Percentiles rank a stretch among this genome's conserved stretches.
These are phyloP conservation scores for Corymbia citriodora DNA, from an alignment of 441 rosid species.

Conservation along the genomic window DNA sequence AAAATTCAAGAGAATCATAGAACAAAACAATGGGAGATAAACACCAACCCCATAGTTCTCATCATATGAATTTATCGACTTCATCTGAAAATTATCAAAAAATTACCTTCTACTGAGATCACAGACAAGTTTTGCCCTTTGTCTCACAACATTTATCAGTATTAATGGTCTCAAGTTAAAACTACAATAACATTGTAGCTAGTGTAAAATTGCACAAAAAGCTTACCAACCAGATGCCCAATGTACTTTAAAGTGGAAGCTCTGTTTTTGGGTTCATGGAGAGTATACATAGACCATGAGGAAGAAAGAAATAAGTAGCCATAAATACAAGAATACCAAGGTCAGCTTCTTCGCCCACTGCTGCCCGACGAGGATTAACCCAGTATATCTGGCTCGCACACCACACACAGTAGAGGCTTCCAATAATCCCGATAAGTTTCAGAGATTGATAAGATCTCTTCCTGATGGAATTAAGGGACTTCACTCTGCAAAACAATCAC, in stretches of 20 bases:
- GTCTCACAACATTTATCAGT: not conserved
- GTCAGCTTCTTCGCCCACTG: slow-evolving; percentile 77
- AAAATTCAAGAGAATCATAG: not conserved
- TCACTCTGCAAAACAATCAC: slow-evolving; percentile 27
- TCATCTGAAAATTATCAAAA: not conserved
- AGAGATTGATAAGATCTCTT: slow-evolving; percentile 28
- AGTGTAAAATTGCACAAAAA: not conserved
- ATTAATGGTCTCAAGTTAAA: not conserved
- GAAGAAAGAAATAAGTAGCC: slow-evolving; percentile 44
- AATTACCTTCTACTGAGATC: not conserved
- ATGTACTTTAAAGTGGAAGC: slow-evolving; percentile 24
- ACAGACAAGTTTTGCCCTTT: not conserved
- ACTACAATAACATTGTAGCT: not conserved
- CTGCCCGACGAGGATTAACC: slow-evolving; percentile 49
- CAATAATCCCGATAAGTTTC: slow-evolving; percentile 29
- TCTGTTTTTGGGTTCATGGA: slow-evolving; percentile 28
- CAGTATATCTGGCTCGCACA: slow-evolving; percentile 55
- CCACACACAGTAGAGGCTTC: slow-evolving; percentile 48
- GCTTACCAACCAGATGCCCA: not conserved
- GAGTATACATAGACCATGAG: slow-evolving; percentile 39
- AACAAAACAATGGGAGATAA: not conserved
- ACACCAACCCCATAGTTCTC: not conserved
- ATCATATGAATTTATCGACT: not conserved
- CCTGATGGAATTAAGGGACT: slow-evolving; percentile 13
- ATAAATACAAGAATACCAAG: slow-evolving; percentile 53